Evolutionary conservation across 768 basidiomycete species (phyloP).

Genomic region (Pleurotus citrinopileatus): DNA sequence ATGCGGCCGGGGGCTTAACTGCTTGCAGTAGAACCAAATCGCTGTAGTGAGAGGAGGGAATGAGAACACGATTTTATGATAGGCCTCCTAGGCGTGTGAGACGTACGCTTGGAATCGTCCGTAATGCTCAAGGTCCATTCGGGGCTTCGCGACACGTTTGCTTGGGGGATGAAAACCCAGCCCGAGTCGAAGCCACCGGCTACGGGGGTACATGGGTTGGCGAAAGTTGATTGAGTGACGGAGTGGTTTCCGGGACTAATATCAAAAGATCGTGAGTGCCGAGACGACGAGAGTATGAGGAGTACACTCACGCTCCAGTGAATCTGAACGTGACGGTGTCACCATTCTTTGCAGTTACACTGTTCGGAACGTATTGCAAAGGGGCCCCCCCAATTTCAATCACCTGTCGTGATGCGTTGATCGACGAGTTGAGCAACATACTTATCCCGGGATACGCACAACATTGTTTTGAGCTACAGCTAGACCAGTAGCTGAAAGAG

Average conservation of each 20-base stretch:
- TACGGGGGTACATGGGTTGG: conserved; percentile 40
- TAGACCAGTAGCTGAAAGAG: neutral
- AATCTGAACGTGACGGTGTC: conserved; percentile 50
- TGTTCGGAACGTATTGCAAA: conserved; percentile 44
- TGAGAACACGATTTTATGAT: too few species aligned
- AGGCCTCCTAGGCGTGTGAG: too few species aligned
- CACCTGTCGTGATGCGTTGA: conserved; percentile 28
- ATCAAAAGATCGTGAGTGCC: neutral
- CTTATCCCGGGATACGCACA: too few species aligned
- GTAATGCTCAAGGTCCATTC: conserved; percentile 52
- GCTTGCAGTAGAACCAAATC: conserved; percentile 55
- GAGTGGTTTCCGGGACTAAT: conserved; percentile 53
- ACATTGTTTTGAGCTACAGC: neutral
- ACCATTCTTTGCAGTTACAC: conserved; percentile 38
- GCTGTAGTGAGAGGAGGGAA: conserved; percentile 22
- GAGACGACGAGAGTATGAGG: neutral
- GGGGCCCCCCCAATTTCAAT: conserved; percentile 30
- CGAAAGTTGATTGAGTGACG: conserved; percentile 49
- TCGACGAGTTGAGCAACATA: too few species aligned
- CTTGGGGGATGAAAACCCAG: conserved; percentile 37
- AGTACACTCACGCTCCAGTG: conserved; percentile 35
- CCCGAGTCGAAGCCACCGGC: conserved; percentile 55
- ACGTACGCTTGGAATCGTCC: conserved; percentile 41
- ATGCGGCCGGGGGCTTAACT: conserved; percentile 36
- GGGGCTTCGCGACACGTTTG: conserved; percentile 24